phyloP scores from a whole-genome alignment of 768 basidiomycete genomes.

The Clitopilus passeckerianus region DNA sequence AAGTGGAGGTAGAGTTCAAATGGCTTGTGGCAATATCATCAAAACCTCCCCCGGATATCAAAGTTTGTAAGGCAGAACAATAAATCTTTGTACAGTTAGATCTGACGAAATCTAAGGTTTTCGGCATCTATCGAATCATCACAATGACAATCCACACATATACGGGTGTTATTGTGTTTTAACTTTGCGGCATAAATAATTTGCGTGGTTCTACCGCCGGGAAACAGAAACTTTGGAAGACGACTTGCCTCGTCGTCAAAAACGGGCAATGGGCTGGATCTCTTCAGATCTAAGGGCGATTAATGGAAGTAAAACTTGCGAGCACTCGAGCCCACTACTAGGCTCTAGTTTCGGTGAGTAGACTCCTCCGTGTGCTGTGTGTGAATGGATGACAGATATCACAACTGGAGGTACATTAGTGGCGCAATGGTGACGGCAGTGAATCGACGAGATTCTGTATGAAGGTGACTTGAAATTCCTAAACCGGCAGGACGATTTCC shows the following conservation, averaged over 20 bases:
- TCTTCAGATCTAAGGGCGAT: no score
- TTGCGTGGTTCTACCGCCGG: not conserved
- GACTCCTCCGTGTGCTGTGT: not conserved
- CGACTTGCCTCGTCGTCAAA: not conserved
- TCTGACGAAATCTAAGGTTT: not conserved
- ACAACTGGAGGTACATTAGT: slow-evolving; percentile 17
- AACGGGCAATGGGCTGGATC: not conserved
- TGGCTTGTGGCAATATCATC: no score
- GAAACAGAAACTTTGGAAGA: not conserved
- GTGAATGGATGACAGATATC: not conserved
- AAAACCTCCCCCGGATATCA: not conserved
- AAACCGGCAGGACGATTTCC: slow-evolving; percentile 17
- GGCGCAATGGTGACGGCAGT: slow-evolving; percentile 14
- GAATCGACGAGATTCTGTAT: slow-evolving; percentile 2
- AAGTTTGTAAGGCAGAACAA: not conserved
- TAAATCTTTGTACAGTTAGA: not conserved
- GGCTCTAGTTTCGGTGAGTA: not conserved
- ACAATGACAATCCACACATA: not conserved
- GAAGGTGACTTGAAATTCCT: slow-evolving; percentile 10
- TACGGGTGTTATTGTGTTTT: not conserved
- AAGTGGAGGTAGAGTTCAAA: no score
- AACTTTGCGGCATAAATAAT: not conserved
- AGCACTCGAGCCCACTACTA: not conserved
- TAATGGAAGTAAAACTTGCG: no score
- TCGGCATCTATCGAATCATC: not conserved